Evolutionary conservation across 75 land plant species (phyloP), one percentile per base, ranked within the genome.

Genomic region (Gnetum montanum): DNA sequence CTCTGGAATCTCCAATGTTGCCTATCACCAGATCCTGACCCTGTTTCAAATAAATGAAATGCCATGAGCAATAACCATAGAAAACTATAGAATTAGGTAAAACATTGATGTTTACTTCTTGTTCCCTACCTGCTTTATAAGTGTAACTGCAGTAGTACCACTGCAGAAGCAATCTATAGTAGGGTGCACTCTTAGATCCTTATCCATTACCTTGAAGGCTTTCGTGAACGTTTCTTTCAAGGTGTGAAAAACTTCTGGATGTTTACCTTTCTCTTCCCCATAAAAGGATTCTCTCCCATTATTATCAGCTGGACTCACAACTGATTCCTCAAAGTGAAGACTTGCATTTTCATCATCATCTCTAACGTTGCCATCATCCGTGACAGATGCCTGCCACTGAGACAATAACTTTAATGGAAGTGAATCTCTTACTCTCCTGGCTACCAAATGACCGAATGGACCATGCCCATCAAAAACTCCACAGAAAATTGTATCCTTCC

Each of bases 401-500:
- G 69, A 22, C 37, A 67, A 61, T 29, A 89, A 49, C 67, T 75
- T 85, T 6, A 81, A 54, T 18, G 95, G 95, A 49, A 89, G 82
- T 36, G 86, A 72, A 55, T 89, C 90, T 38, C 95, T 72, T 3
- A 89, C 95, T 60, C 61, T 85, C 69, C 50, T 81, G 4, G 95
- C 86, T 51, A 89, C 95, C 60, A 82, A 62, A 58, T 89, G 95
- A 44, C 95, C 95, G 54, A 58, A 89, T 12, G 95, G 95, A 44
- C 95, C 95, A 60, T 89, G 95, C 12, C 95, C 95, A 76, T 89
- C 95, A 65, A 89, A 89, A 6, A 89, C 89, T 20, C 86, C 95
- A 72, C 95, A 89, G 58, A 89, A 89, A 6, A 79, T 63, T 5
- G 95, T 82, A 41, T 85, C 83, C 24, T 46, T 68, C 62, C 70